Conservation (phyloP, 2,329 filamentous ascomycete genomes). For the Colletotrichum sp. region DNA sequence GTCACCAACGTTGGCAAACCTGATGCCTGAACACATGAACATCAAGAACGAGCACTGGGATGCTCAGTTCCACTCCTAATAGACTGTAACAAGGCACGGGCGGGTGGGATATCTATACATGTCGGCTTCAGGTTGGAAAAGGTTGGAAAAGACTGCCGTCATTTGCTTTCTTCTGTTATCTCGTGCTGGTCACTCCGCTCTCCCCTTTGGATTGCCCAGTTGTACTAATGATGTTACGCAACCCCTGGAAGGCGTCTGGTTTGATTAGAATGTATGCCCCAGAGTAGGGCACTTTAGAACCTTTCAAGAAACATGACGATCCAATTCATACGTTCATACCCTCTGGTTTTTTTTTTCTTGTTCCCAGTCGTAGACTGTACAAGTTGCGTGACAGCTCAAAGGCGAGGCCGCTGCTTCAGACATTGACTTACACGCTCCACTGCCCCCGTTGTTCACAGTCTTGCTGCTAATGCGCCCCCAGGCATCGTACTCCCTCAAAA, state of each 20-base stretch:
- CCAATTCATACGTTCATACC: neutral
- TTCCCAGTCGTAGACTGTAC: neutral
- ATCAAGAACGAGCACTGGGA: slow-evolving; percentile 43
- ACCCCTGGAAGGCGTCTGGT: slow-evolving; percentile 7
- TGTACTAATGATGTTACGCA: slow-evolving; percentile 21
- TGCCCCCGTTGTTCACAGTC: neutral
- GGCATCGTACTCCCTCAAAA: neutral
- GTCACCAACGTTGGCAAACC: slow-evolving; percentile 27
- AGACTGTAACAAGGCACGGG: neutral
- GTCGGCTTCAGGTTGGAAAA: neutral
- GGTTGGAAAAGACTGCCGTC: neutral
- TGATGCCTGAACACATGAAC: slow-evolving; percentile 29
- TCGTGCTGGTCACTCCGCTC: slow-evolving; percentile 18
- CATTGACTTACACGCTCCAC: neutral
- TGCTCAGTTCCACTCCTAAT: slow-evolving; percentile 15
- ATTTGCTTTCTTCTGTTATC: neutral
- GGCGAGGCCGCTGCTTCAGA: neutral
- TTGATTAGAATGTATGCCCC: slow-evolving; percentile 14
- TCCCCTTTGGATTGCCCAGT: neutral
- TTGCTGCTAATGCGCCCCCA: neutral
- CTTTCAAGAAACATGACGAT: neutral
- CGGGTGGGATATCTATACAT: neutral
- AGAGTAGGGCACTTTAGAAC: neutral
- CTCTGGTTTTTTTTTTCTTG: accelerated
- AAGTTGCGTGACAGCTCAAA: neutral